Percentiles rank a stretch among this genome's conserved stretches.
These are phyloP conservation scores for Auxenochlorella pyrenoidosa DNA, from an alignment of 139 green algal genomes.

Conservation along the genomic window DNA sequence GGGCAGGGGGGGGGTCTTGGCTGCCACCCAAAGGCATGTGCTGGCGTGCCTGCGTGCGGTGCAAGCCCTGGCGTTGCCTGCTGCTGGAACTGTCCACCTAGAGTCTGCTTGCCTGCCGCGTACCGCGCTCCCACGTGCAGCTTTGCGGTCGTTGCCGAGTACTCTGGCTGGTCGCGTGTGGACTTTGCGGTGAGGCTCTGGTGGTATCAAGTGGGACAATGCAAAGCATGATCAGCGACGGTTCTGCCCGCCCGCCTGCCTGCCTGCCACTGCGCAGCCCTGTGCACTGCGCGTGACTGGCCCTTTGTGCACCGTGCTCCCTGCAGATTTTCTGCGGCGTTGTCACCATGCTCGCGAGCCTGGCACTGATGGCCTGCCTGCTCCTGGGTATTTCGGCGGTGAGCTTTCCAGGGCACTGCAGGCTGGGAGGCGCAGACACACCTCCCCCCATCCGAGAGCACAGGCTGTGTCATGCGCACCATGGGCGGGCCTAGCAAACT, in stretches of 20 bases:
- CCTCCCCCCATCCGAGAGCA: too few species aligned
- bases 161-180: background rate
- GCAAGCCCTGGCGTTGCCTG: background rate
- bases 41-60: too few species aligned
- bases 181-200: slow-evolving; percentile 13
- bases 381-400: background rate
- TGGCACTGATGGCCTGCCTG: background rate
- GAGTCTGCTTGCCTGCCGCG: too few species aligned
- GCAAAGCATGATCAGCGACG: background rate
- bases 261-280: too few species aligned
- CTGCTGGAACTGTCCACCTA: too few species aligned
- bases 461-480: too few species aligned
- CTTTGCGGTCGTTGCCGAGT: slow-evolving; percentile 10
- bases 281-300: too few species aligned
- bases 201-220: background rate
- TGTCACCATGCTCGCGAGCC: background rate
- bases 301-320: too few species aligned
- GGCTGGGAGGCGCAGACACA: too few species aligned
- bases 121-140: too few species aligned
- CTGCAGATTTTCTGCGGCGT: slow-evolving; percentile 23
- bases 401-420: background rate
- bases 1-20: background rate
- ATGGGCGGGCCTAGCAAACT: too few species aligned
- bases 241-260: background rate
- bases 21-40: background rate